Base-by-base conservation (phyloP, 2,329 filamentous ascomycete genomes). In the Cladosporium sp. region DNA sequence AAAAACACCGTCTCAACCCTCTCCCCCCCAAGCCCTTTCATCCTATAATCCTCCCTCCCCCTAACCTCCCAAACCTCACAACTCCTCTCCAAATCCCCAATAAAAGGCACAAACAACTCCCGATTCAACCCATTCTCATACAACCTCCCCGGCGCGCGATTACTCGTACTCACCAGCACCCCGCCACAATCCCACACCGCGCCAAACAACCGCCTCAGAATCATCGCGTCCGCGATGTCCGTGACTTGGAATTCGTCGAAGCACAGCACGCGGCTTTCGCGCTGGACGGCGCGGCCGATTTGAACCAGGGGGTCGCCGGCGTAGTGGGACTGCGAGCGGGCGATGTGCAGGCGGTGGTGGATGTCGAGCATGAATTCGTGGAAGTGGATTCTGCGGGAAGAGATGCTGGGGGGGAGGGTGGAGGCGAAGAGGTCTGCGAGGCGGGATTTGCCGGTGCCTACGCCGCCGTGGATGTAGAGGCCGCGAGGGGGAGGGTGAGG, bases 281-380 rank as follows among this genome's bases (percentile, higher is more conserved):
- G 87, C 8, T 94, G 94, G 75, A 99, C 94, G 74, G 94, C 90
- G 18, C 94, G 94, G 1, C 94, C 94, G 23, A 98, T 90, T 75
- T 96, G 95, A 0, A 94, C 93, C 54, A 98, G 86, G 0, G 88
- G 91, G 77, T 99, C 95, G 46, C 97, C 85, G 71, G 97, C 92
- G 75, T 88, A 93, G 34, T 95, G 95, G 76, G 96, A 87, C 72
- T 89, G 81, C 85, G 94, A 89, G 82, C 97, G 97, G 79, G 96
- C 89, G 75, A 88, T 88, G 81, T 98, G 95, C 72, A 98, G 82
- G 67, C 94, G 86, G 77, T 90, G 92, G 80, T 99, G 95, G 57
- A 98, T 90, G 78, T 96, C 91, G 78, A 98, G 94, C 94, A 99
- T 99, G 82, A 99, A 99, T 77, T 97, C 97, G 82, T 98, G 93